A percentile compares a stretch with the other conserved stretches of the same genome.
Evolutionary conservation across 2,329 filamentous ascomycete genomes (phyloP).

Genomic region (Fusarium udum): DNA sequence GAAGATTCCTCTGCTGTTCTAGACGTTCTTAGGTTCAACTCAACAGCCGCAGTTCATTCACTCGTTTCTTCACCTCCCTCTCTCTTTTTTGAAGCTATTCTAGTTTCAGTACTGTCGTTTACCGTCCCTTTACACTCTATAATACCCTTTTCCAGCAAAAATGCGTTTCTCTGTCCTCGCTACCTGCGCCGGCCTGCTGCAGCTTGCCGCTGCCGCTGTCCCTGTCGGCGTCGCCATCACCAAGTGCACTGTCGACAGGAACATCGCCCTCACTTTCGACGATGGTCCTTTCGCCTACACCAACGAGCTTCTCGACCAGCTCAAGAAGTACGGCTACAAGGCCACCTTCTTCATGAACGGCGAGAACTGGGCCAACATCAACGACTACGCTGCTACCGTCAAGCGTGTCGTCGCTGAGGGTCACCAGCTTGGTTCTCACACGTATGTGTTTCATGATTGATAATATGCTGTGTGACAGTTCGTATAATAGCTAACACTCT

Average conservation of each 20-base stretch:
- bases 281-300: slow-evolving; percentile 24
- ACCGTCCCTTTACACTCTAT: neutral
- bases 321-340: slow-evolving; percentile 29
- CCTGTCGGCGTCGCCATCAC: slow-evolving; percentile 19
- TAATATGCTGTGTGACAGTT: neutral
- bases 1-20: slow-evolving; percentile 7
- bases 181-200: slow-evolving; percentile 19
- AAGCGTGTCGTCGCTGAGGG: slow-evolving; percentile 55
- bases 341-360: slow-evolving; percentile 40
- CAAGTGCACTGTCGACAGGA: slow-evolving; percentile 21
- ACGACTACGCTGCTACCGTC: slow-evolving; percentile 33
- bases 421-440: slow-evolving; percentile 63
- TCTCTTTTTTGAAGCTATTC: slow-evolving; percentile 14
- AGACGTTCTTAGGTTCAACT: slow-evolving; percentile 1
- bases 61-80: slow-evolving; percentile 10
- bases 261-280: slow-evolving; percentile 26
- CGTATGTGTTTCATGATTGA: slow-evolving; percentile 11
- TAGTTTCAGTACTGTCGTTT: slow-evolving; percentile 16
- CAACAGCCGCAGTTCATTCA: slow-evolving; percentile 8
- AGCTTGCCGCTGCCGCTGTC: slow-evolving; percentile 13
- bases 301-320: slow-evolving; percentile 26
- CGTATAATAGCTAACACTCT: slow-evolving; percentile 40
- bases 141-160: neutral
- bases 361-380: slow-evolving; percentile 37
- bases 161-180: slow-evolving; percentile 25